Base-by-base conservation (phyloP, 1,284 basidiomycete species). In the Ustilago sp. region DNA sequence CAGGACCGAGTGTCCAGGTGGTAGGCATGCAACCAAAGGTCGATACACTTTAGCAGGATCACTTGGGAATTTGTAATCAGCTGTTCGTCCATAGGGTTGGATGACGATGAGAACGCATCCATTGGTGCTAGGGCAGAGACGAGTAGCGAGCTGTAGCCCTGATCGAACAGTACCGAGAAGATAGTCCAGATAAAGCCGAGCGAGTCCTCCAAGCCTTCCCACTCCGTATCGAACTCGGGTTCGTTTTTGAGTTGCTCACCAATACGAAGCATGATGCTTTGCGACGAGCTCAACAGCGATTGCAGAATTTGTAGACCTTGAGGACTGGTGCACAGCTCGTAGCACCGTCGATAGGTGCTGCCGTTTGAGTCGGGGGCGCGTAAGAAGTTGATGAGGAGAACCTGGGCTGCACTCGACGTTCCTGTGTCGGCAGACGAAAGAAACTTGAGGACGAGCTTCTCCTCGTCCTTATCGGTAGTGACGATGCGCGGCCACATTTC, bases 21-120 rank as follows among this genome's bases (percentile, higher is more conserved):
- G 35, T 41, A 34, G 0, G 52, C 41, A 47, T 81, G 77, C 8
- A 81, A 61, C 68, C 75, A 79, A 53, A 62, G 59, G 45, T 81
- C 80, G 19, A 80, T 63, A 8, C 78, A 58, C 41, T 79, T 79
- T n/a, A 81, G 65, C 35, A 80, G 51, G 2, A 69, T 75, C 12
- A 79, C 50, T 47, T 81, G 80, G 12, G 74, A 67, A 53, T 53
- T 71, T 8, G 66, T 64, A 47, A 80, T 45, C 35, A 73, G 36
- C n/a, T 61, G 68, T 12, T 23, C 17, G 13, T 79, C 77, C 8
- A 45, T 34, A 28, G 15, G 13, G 9, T n/a, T 39, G 4, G 34
- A 36, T 4, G 15, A 9, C 3, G 41, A 47, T 13, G 57, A 53
- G 39, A 66, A 63, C 43, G 55, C 63, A 3, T 71, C 61, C 1